Conservation (phyloP, 495 filamentous ascomycete genomes). For the Hypoxylon fragiforme region DNA sequence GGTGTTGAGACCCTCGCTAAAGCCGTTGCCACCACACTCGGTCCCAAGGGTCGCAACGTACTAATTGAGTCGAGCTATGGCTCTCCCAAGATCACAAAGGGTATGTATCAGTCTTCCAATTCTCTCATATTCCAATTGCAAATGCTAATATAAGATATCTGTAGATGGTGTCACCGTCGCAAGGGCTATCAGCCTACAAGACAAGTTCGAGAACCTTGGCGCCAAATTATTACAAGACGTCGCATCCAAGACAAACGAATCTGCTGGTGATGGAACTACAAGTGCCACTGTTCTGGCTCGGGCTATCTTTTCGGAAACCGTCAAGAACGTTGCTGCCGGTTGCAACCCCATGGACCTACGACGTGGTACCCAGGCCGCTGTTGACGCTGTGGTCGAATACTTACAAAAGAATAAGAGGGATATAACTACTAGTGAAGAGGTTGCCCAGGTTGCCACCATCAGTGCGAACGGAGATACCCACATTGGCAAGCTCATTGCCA, state of each 20-base stretch:
- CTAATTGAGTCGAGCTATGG: constrained; percentile 97
- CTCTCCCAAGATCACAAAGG: constrained; percentile 99
- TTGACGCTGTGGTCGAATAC: constrained; percentile 91
- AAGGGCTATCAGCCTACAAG: constrained; percentile 87
- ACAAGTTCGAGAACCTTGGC: constrained; percentile 99
- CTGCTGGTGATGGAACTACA: constrained; percentile 97
- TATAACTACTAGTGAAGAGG: constrained; percentile 95
- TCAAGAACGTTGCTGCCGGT: constrained; percentile 98
- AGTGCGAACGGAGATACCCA: constrained; percentile 95
- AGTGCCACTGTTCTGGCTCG: constrained; percentile 96
- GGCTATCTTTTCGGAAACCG: constrained; percentile 98
- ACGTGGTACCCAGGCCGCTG: constrained; percentile 93
- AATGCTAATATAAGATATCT: constrained; percentile 27
- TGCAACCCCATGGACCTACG: constrained; percentile 99
- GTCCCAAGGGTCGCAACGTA: constrained; percentile 97
- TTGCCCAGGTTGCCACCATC: constrained; percentile 98
- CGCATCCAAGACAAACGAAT: constrained; percentile 98
- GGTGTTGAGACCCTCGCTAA: constrained; percentile 97
- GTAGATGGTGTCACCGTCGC: constrained; percentile 94
- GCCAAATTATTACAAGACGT: constrained; percentile 96
- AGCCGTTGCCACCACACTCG: constrained; percentile 94
- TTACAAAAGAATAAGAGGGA: constrained; percentile 91
- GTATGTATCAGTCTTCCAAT: constrained; percentile 52
- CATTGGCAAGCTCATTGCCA: constrained; percentile 93
- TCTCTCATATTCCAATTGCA: neutral